Conservation (phyloP, 176 grass and related monocot genomes). For the Neostapfia colusana region DNA sequence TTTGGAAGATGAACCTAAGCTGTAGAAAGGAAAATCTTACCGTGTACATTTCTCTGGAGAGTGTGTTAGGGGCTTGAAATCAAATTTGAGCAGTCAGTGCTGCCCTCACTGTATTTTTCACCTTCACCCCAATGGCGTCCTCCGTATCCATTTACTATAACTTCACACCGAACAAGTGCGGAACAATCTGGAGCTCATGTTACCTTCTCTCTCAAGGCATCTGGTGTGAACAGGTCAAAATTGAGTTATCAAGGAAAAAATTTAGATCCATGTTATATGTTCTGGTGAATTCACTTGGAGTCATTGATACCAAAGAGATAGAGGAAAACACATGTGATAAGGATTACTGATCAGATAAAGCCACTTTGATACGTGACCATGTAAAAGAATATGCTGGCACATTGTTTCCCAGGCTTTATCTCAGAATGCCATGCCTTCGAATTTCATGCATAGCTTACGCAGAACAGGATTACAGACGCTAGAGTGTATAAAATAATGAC, state of each 20-base stretch:
- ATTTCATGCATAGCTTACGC: background rate
- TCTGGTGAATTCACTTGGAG: background rate
- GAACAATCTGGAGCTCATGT: conserved; percentile 35
- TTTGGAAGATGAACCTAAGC: background rate
- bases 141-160: background rate
- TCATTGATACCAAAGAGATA: background rate
- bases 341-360: background rate
- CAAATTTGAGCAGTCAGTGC: background rate
- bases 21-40: background rate
- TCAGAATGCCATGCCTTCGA: background rate
- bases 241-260: conserved; percentile 5
- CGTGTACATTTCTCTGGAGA: background rate
- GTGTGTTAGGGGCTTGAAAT: background rate
- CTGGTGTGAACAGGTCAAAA: conserved; percentile 27
- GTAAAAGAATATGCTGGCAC: background rate
- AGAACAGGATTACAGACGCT: background rate
- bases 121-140: background rate
- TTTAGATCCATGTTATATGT: background rate
- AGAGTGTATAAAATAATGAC: background rate
- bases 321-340: background rate
- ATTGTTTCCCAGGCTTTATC: background rate
- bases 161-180: conserved; percentile 3
- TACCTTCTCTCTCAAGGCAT: conserved; percentile 50
- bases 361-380: background rate
- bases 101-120: background rate